Conservation (phyloP, 805 yeast genomes). For the Teunomyces pallodes region DNA sequence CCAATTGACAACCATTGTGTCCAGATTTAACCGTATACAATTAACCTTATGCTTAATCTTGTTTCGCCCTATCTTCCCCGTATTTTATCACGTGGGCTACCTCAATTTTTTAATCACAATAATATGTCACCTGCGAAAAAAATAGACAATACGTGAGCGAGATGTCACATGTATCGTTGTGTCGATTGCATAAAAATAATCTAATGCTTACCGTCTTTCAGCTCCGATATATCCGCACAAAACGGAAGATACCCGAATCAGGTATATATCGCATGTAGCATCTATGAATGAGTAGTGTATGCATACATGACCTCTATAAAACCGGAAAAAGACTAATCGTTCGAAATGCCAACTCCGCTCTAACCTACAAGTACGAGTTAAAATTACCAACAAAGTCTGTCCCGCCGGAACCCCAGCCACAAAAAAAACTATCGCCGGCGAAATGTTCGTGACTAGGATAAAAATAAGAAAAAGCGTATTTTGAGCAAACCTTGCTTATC, state of each 20-base stretch:
- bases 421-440: background rate
- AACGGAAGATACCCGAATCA: background rate
- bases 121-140: slow-evolving; percentile 3
- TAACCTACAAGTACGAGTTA: background rate
- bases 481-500: background rate
- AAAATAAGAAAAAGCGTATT: background rate
- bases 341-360: background rate
- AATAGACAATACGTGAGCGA: background rate
- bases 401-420: background rate
- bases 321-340: background rate
- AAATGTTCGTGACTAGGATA: background rate
- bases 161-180: background rate
- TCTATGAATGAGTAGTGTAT: background rate
- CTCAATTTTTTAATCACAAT: background rate
- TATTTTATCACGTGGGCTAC: background rate
- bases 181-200: background rate
- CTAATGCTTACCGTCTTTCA: background rate
- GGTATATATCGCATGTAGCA: no score
- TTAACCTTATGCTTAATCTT: background rate
- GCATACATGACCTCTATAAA: background rate
- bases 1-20: background rate
- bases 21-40: background rate
- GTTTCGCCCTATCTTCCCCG: background rate
- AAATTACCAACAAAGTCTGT: background rate
- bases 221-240: background rate